phyloP scores from a whole-genome alignment of 1,284 basidiomycete species.

The Chondrostereum purpureum region DNA sequence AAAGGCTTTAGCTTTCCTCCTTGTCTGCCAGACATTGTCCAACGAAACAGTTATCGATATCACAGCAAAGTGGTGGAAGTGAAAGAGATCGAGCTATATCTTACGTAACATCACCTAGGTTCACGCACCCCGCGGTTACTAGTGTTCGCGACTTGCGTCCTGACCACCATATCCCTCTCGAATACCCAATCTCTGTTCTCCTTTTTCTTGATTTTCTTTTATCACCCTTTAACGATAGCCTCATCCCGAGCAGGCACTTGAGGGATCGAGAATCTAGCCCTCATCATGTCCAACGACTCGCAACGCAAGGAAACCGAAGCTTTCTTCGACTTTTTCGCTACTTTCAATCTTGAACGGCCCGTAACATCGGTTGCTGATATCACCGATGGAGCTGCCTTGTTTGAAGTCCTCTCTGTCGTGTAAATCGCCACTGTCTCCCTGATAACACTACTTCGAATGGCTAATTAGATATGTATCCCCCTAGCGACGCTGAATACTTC shows the following conservation, averaged over 20 bases:
- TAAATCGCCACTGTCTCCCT: no score
- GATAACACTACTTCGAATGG: conserved; percentile 5
- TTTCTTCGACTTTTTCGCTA: conserved; percentile 71
- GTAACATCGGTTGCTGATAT: conserved; percentile 61
- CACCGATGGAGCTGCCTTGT: conserved; percentile 67
- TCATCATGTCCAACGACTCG: conserved; percentile 34
- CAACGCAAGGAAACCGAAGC: conserved; percentile 65
- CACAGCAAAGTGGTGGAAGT: conserved; percentile 22
- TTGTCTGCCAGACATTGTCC: conserved; percentile 59
- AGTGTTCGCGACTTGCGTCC: neutral
- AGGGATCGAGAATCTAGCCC: no score
- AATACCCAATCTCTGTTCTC: neutral
- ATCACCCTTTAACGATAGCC: neutral
- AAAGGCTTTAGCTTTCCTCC: conserved; percentile 78
- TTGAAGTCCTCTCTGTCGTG: conserved; percentile 68
- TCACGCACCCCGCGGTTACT: neutral
- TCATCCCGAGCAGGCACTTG: no score
- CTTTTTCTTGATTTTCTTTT: neutral
- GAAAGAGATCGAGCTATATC: neutral
- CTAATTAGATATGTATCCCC: no score
- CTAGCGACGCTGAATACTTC: conserved; percentile 77
- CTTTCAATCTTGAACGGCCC: conserved; percentile 60
- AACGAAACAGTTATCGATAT: conserved; percentile 1
- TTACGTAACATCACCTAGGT: neutral
- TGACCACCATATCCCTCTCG: neutral